Evolutionary conservation across 2,329 filamentous ascomycete genomes (phyloP), one percentile per base, ranked within the genome.

Genomic region (Cytospora paraplurivora): DNA sequence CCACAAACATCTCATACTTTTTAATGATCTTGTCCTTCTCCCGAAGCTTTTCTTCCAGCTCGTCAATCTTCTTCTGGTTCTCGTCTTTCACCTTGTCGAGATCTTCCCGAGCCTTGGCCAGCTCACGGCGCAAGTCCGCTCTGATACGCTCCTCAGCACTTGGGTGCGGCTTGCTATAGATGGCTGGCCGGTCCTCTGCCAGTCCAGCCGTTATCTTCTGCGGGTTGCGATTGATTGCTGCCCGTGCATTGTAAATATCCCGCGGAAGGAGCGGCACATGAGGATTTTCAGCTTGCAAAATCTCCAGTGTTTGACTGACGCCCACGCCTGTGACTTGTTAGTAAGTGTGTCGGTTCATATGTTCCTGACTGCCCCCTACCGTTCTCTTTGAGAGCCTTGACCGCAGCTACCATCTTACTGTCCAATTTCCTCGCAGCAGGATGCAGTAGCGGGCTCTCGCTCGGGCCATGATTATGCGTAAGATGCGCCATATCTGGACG

Each of bases 1-100:
- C 86, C 69, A 89, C 88, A 60, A 89, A 89, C 82, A 87, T 86
- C 74, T 89, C 86, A 68, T 88, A 89, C 71, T 83, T 86, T 66
- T 81, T 74, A 62, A 89, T 88, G 64, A 83, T 80, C 69, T 82
- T 80, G 65, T 88, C 84, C 73, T 88, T 88, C 64, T 89, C 85
- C 49, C 81, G 82, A 17, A 93, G 73, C 69, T 86, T 80, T 62
- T 80, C 78, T 69, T 85, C 85, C 62, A 89, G 74, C 1, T 80
- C 79, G 17, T 84, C 84, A 50, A 88, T 81, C 69, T 86, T 82
- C 63, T 85, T 85, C 63, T 82, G 77, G 59, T 77, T 83, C 4
- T 87, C 83, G 49, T 83, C 82, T 67, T 82, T 80, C 59, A 85
- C 71, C 69, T 84, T 82, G 57, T 83, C 78, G 55, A 85, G 72